Percentiles rank a stretch among this genome's conserved stretches.
Evolutionary conservation across 2,329 filamentous ascomycete genomes (phyloP).

Genomic region (Penicillium sp.): DNA sequence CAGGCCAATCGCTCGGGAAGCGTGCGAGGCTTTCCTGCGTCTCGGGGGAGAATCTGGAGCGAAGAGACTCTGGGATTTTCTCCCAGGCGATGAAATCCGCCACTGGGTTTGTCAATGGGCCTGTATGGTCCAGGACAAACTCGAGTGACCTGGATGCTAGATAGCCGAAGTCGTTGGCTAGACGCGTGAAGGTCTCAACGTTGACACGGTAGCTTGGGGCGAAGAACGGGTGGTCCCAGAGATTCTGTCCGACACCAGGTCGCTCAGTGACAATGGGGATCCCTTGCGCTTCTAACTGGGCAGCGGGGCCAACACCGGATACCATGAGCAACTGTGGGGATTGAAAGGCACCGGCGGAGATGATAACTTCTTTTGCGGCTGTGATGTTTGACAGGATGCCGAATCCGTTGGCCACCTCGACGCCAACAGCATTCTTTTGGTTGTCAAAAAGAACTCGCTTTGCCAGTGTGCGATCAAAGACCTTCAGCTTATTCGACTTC

Average conservation of each 20-base stretch:
- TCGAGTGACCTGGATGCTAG: conserved; percentile 14
- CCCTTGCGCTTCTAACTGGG: conserved; percentile 41
- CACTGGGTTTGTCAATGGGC: background rate
- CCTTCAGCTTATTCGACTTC: conserved; percentile 35
- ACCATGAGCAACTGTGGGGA: conserved; percentile 45
- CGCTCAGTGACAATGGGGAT: conserved; percentile 52
- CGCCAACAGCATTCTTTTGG: conserved; percentile 48
- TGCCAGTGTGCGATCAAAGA: conserved; percentile 50
- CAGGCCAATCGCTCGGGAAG: conserved; percentile 19
- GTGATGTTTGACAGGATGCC: conserved; percentile 50
- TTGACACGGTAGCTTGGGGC: conserved; percentile 32
- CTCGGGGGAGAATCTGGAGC: background rate
- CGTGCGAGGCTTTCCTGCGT: background rate
- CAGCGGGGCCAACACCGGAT: conserved; percentile 54
- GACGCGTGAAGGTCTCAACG: conserved; percentile 26
- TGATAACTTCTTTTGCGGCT: conserved; percentile 49
- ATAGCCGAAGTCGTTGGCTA: conserved; percentile 22
- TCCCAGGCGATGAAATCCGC: conserved; percentile 18
- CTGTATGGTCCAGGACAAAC: background rate
- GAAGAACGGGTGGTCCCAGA: conserved; percentile 37
- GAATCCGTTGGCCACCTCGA: conserved; percentile 34
- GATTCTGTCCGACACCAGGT: conserved; percentile 54
- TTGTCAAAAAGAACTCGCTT: conserved; percentile 50
- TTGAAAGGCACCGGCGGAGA: conserved; percentile 60
- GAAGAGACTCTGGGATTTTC: conserved; percentile 14